Evolutionary conservation across 2,329 filamentous ascomycete species (phyloP).

Genomic region (Curvularia lunata): DNA sequence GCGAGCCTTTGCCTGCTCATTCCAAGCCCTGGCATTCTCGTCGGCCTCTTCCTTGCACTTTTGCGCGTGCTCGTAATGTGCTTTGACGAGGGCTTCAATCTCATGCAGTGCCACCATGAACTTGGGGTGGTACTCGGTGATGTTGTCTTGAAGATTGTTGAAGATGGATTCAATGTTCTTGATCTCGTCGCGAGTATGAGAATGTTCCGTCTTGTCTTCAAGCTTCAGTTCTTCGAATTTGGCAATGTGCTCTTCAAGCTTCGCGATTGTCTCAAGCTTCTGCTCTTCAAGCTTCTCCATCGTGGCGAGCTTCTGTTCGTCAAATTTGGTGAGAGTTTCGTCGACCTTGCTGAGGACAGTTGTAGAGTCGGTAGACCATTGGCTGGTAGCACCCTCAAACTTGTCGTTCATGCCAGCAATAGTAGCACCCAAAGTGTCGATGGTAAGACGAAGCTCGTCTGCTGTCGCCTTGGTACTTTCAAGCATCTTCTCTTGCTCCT

Average conservation of each 20-base stretch:
- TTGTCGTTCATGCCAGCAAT: constrained; percentile 59
- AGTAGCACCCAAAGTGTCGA: constrained; percentile 80
- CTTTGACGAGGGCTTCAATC: constrained; percentile 78
- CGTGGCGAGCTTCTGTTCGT: constrained; percentile 77
- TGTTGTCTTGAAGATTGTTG: constrained; percentile 76
- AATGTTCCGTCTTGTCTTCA: constrained; percentile 78
- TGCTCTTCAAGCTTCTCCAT: constrained; percentile 67
- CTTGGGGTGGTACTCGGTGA: constrained; percentile 85
- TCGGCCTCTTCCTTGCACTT: constrained; percentile 56
- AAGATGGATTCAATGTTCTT: constrained; percentile 75
- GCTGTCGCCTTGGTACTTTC: constrained; percentile 77
- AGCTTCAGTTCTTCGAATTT: constrained; percentile 79
- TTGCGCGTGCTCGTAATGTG: constrained; percentile 90
- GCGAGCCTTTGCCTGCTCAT: constrained; percentile 53
- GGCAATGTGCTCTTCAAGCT: constrained; percentile 71
- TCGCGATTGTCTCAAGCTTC: constrained; percentile 66
- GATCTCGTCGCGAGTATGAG: constrained; percentile 81
- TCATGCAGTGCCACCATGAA: constrained; percentile 86
- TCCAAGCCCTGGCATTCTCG: constrained; percentile 50
- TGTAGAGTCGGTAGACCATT: constrained; percentile 85
- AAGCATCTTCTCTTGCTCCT: constrained; percentile 75
- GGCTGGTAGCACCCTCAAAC: constrained; percentile 82
- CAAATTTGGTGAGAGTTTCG: constrained; percentile 75
- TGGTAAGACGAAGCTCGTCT: constrained; percentile 84
- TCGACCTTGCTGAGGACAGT: constrained; percentile 85